Conservation (phyloP, 768 basidiomycete species). For the Hygrophorus pudorinus region DNA sequence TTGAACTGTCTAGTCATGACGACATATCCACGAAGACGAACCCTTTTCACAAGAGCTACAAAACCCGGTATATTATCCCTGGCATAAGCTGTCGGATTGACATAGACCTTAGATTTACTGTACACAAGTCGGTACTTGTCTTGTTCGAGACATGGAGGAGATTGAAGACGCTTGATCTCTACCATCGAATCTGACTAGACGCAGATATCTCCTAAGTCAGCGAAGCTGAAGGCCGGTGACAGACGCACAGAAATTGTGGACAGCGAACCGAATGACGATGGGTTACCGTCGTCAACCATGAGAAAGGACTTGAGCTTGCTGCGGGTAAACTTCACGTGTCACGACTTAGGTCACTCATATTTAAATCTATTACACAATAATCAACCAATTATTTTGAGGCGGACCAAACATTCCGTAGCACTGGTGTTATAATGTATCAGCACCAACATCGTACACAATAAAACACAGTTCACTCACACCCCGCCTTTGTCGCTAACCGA, state of each 20-base stretch:
- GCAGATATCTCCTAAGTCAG: conserved; percentile 1
- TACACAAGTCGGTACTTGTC: conserved; percentile 72
- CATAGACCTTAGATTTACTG: conserved; percentile 90
- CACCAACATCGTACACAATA: not conserved
- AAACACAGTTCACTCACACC: conserved; percentile 52
- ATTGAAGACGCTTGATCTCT: conserved; percentile 46
- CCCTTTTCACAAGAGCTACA: conserved; percentile 83
- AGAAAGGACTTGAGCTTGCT: conserved; percentile 4
- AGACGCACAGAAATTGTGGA: conserved; percentile 38
- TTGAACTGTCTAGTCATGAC: not conserved
- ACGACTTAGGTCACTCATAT: not conserved
- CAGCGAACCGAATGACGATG: conserved; percentile 25
- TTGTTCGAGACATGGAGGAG: conserved; percentile 28
- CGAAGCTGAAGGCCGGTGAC: conserved; percentile 4
- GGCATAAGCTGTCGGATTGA: conserved; percentile 87
- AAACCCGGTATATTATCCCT: conserved; percentile 94
- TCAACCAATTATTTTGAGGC: conserved; percentile 86
- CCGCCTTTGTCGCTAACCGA: conserved; percentile 90
- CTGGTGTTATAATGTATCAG: conserved; percentile 29
- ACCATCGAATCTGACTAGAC: conserved; percentile 63
- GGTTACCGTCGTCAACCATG: conserved; percentile 13
- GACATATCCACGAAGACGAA: conserved; percentile 26
- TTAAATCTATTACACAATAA: conserved; percentile 2
- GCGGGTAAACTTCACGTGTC: not conserved
- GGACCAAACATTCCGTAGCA: conserved; percentile 94